phyloP scores from a whole-genome alignment of 2,329 filamentous ascomycete species.

The Curvularia lunata region DNA sequence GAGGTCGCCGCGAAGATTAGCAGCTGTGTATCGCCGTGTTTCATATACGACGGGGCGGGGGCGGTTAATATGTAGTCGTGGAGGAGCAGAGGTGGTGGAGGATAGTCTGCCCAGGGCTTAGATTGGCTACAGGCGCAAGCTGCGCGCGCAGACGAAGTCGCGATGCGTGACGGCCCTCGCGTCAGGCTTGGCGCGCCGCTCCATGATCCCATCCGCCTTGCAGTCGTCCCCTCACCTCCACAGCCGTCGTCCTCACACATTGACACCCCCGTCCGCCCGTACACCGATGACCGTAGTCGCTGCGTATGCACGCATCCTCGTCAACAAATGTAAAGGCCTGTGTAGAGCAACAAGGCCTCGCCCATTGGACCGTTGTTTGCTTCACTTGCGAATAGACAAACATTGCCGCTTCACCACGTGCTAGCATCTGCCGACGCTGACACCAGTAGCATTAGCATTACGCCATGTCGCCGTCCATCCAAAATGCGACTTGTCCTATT shows the following conservation, averaged over 20 bases:
- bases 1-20: slow-evolving; percentile 4
- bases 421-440: slow-evolving; percentile 1
- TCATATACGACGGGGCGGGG: background rate
- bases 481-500: background rate
- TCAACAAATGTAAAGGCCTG: background rate
- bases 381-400: slow-evolving; percentile 31
- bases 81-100: background rate
- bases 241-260: background rate
- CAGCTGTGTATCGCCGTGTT: background rate
- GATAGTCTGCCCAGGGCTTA: background rate
- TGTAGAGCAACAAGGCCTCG: slow-evolving; percentile 5
- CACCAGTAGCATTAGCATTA: background rate
- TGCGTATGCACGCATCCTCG: slow-evolving; percentile 19
- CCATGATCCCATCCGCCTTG: slow-evolving; percentile 1
- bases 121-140: background rate
- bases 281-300: slow-evolving; percentile 19
- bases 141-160: slow-evolving; percentile 21
- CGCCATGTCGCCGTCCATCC: background rate
- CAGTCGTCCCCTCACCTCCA: background rate
- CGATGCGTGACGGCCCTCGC: slow-evolving; percentile 24
- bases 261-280: slow-evolving; percentile 9
- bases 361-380: slow-evolving; percentile 25
- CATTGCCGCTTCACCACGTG: slow-evolving; percentile 16
- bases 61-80: background rate
- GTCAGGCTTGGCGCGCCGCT: slow-evolving; percentile 25